Conservation (phyloP, 139 green algal species). For the Desmodesmus armatus region DNA sequence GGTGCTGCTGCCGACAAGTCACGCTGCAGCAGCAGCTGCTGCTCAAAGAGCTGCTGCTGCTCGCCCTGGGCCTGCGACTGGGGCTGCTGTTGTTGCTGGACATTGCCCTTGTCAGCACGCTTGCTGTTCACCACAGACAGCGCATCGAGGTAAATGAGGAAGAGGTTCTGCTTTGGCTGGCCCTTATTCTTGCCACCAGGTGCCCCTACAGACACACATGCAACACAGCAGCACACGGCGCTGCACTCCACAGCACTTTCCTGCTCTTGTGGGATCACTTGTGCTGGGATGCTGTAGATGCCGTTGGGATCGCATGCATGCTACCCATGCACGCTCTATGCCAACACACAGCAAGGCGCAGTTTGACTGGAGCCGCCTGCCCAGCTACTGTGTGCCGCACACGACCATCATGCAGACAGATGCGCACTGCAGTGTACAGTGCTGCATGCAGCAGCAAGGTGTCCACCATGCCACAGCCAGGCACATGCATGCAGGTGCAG, state of each 20-base stretch:
- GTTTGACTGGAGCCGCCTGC: background rate
- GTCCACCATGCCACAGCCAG: background rate
- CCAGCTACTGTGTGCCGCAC: background rate
- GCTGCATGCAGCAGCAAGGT: background rate
- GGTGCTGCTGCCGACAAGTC: conserved; percentile 23
- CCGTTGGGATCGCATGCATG: too few relatives aligned
- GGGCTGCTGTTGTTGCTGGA: conserved; percentile 20
- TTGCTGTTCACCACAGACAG: conserved; percentile 76
- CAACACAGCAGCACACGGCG: background rate
- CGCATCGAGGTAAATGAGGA: conserved; percentile 94
- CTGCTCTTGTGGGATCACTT: too few relatives aligned
- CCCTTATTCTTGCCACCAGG: conserved; percentile 52
- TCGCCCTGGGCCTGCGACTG: background rate
- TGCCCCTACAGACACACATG: conserved; percentile 49
- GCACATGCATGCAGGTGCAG: background rate
- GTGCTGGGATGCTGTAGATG: too few relatives aligned
- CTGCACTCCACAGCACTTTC: too few relatives aligned
- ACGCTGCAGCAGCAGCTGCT: conserved; percentile 21
- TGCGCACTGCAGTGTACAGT: too few relatives aligned
- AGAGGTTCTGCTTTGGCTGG: conserved; percentile 70
- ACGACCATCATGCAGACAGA: too few relatives aligned
- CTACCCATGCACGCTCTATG: too few relatives aligned
- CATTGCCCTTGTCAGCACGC: background rate
- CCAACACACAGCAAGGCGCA: too few relatives aligned
- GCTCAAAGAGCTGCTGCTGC: conserved; percentile 34